phyloP scores from a whole-genome alignment of 768 basidiomycete genomes.

The Psilocybe cyanescens region DNA sequence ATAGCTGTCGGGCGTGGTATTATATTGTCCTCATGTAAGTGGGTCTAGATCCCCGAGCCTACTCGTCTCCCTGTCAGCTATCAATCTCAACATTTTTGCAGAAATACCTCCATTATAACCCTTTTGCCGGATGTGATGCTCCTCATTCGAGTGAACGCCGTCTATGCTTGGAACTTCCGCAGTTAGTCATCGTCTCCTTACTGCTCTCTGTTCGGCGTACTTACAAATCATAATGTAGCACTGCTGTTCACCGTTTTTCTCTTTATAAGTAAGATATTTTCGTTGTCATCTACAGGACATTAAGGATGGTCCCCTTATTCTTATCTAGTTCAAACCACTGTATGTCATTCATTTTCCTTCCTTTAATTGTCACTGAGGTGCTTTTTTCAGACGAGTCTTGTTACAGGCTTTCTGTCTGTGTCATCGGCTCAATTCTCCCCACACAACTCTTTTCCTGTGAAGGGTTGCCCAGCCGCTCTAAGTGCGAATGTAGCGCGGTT shows the following conservation, averaged over 20 bases:
- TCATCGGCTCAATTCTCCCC: not conserved
- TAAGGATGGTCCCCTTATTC: not conserved
- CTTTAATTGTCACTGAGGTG: not conserved
- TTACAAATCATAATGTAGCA: slow-evolving; percentile 4
- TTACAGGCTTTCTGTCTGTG: slow-evolving; percentile 16
- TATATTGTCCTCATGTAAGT: slow-evolving; percentile 26
- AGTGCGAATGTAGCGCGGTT: slow-evolving; percentile 13
- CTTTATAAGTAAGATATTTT: slow-evolving; percentile 16
- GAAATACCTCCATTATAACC: slow-evolving; percentile 20
- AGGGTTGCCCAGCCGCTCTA: slow-evolving; percentile 17
- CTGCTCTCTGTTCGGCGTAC: not conserved
- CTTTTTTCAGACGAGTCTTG: slow-evolving; percentile 22
- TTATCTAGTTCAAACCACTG: slow-evolving; percentile 20
- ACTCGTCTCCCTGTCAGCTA: not conserved
- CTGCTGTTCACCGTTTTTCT: slow-evolving; percentile 17
- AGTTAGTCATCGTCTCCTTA: slow-evolving; percentile 13
- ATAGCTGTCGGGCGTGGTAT: slow-evolving; percentile 25
- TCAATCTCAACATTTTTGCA: slow-evolving; percentile 4
- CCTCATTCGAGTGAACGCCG: slow-evolving; percentile 26
- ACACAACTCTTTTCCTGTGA: not conserved
- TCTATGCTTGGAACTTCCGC: slow-evolving; percentile 18
- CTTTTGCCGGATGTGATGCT: slow-evolving; percentile 24
- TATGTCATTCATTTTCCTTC: slow-evolving; percentile 2
- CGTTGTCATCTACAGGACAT: not conserved
- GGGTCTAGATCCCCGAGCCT: not conserved